Base-by-base conservation (phyloP, 805 yeast species). In the Grigorovia yakushimaensis region DNA sequence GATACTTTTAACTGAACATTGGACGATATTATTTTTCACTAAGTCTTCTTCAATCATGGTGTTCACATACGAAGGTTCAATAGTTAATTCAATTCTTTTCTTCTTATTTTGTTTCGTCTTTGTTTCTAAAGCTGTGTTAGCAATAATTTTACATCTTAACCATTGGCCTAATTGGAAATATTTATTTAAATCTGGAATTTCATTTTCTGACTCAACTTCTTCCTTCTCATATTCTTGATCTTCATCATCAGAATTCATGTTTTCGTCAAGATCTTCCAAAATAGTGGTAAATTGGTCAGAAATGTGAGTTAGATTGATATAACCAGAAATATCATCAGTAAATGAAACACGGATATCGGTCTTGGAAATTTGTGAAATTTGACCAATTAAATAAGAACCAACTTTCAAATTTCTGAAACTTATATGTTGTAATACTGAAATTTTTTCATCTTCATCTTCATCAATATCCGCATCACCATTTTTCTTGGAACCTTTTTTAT, bases 271-370 rank as follows among this genome's bases (percentile, higher is more conserved):
- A 22, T 71, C 73, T 55, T 83, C 86, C 46, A 88, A 68, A 43
- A 68, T 66, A 5, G 67, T 58, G 0, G 85, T 77, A 37, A 88
- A 62, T 51, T 77, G 79, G 10, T 75, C 75, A 47, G 93, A 83
- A 43, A 88, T 73, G 54, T 79, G 74, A 1, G 93, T 80, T 50
- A 84, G 77, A 35, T 91, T 84, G 22, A 87, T 79, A 60, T 70
- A 84, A 24, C 96, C 98, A 27, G 76, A 73, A 50, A 93, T 70
- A 54, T 82, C 84, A 61, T 88, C 95, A 8, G 96, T 84, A 47
- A 93, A 66, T 1, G 95, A 70, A 24, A 93, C 66, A 2, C 79
- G 73, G 23, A 93, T 51, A 50, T 85, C 95, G 57, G 76, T 61
- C 49, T 75, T 75, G 48, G 76, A 73, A 42, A 89, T 77, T 46